These are phyloP conservation scores for Neurospora tetraspora DNA, from an alignment of 495 filamentous ascomycete species.

Conservation along the genomic window DNA sequence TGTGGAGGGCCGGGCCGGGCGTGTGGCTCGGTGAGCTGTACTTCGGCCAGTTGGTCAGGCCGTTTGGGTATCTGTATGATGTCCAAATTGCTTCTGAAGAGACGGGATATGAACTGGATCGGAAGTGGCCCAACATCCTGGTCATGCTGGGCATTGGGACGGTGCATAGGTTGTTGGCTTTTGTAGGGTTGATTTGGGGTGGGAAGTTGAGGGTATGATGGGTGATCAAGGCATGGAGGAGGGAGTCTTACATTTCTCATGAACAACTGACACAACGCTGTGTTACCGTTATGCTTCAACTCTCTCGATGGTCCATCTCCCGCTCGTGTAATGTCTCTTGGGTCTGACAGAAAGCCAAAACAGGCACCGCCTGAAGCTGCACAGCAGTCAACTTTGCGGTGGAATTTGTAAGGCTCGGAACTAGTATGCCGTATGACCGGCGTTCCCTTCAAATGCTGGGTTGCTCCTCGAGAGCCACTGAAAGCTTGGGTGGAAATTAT, in stretches of 20 bases:
- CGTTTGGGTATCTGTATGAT: conserved; percentile 37
- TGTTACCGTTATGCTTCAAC: neutral
- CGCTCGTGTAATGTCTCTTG: neutral
- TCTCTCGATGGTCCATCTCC: neutral
- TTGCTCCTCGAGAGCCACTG: neutral
- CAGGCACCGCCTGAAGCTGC: neutral
- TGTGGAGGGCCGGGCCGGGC: conserved; percentile 43
- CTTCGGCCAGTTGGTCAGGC: conserved; percentile 36
- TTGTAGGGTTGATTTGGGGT: conserved; percentile 26
- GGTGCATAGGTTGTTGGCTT: conserved; percentile 32
- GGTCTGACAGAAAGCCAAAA: neutral
- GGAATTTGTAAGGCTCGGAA: neutral
- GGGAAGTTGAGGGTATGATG: neutral
- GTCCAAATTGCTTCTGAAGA: conserved; percentile 25
- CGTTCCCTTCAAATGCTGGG: neutral
- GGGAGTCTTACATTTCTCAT: neutral
- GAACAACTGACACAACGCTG: neutral
- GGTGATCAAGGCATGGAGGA: neutral
- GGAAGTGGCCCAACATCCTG: conserved; percentile 28
- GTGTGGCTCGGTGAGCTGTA: conserved; percentile 51
- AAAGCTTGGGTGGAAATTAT: too few species aligned
- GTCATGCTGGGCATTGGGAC: conserved; percentile 29
- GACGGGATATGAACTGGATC: conserved; percentile 31
- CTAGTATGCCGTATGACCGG: neutral
- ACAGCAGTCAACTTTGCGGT: neutral